Percentiles rank a stretch among this genome's conserved stretches.
phyloP scores from a whole-genome alignment of 2,329 filamentous ascomycete species.

The Dryadomyces quercivorus region DNA sequence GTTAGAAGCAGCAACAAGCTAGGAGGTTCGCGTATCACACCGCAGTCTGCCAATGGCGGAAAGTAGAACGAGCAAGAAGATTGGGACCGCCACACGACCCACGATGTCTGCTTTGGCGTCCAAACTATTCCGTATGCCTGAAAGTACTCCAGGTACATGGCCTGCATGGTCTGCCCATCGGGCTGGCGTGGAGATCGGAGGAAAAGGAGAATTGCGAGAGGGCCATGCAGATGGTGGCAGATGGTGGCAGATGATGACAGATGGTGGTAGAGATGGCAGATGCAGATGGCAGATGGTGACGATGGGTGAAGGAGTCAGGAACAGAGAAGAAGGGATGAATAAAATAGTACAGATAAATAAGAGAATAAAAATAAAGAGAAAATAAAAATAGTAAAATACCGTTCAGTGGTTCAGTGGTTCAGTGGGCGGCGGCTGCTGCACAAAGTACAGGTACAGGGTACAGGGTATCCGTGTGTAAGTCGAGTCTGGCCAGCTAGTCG shows the following conservation, averaged over 20 bases:
- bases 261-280: neutral
- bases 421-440: neutral
- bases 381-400: too few relatives aligned
- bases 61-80: neutral
- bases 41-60: neutral
- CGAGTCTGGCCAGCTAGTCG: too few relatives aligned
- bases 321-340: neutral
- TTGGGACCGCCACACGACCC: neutral
- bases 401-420: too few relatives aligned
- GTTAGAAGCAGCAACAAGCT: neutral
- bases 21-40: neutral
- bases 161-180: neutral
- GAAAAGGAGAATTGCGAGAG: neutral
- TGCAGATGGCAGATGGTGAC: neutral
- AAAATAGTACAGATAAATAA: neutral
- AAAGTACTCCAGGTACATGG: too few relatives aligned
- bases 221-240: neutral
- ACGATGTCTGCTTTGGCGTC: neutral
- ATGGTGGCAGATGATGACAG: neutral
- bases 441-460: neutral
- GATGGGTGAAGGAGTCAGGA: neutral
- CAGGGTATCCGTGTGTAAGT: neutral
- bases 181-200: neutral
- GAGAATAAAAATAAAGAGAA: too few relatives aligned
- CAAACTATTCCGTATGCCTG: too few relatives aligned